These are phyloP conservation scores for Pezicula radicicola DNA, from an alignment of 2,329 filamentous ascomycete genomes.

Conservation along the genomic window DNA sequence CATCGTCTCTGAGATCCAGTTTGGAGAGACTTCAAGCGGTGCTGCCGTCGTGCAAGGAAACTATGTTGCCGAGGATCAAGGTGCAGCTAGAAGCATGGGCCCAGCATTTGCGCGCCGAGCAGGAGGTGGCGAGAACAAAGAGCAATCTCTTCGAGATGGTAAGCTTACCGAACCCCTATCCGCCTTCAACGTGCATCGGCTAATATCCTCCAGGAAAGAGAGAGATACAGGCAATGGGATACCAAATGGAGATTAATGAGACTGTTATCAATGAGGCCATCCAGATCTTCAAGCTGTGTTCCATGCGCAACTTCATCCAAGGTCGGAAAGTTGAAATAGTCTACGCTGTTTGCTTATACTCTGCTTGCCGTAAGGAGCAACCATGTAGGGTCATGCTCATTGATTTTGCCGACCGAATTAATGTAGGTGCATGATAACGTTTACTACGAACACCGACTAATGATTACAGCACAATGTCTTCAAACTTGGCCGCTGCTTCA, in stretches of 20 bases:
- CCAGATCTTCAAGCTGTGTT: slow-evolving; percentile 74
- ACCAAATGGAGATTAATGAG: slow-evolving; percentile 57
- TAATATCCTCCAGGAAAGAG: slow-evolving; percentile 31
- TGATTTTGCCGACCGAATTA: slow-evolving; percentile 83
- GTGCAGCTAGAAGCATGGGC: slow-evolving; percentile 48
- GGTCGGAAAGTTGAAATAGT: slow-evolving; percentile 84
- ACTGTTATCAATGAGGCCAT: slow-evolving; percentile 62
- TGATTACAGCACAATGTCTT: slow-evolving; percentile 76
- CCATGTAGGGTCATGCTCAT: slow-evolving; percentile 90
- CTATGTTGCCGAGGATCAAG: slow-evolving; percentile 82
- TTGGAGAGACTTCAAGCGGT: slow-evolving; percentile 82
- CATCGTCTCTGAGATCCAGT: slow-evolving; percentile 88
- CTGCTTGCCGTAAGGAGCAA: slow-evolving; percentile 75
- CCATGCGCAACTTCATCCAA: slow-evolving; percentile 75
- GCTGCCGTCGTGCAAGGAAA: slow-evolving; percentile 89
- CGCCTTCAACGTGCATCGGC: neutral
- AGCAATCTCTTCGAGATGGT: slow-evolving; percentile 54
- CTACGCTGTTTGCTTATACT: slow-evolving; percentile 87
- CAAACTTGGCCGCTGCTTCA: slow-evolving; percentile 85
- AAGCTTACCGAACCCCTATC: slow-evolving; percentile 9
- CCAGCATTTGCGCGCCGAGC: slow-evolving; percentile 55
- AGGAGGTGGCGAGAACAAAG: slow-evolving; percentile 56
- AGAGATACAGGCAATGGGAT: slow-evolving; percentile 60
- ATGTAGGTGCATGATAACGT: slow-evolving; percentile 30
- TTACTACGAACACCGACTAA: slow-evolving; percentile 18